Base-by-base conservation (phyloP, 805 yeast species). In the Candida fluviatilis region DNA sequence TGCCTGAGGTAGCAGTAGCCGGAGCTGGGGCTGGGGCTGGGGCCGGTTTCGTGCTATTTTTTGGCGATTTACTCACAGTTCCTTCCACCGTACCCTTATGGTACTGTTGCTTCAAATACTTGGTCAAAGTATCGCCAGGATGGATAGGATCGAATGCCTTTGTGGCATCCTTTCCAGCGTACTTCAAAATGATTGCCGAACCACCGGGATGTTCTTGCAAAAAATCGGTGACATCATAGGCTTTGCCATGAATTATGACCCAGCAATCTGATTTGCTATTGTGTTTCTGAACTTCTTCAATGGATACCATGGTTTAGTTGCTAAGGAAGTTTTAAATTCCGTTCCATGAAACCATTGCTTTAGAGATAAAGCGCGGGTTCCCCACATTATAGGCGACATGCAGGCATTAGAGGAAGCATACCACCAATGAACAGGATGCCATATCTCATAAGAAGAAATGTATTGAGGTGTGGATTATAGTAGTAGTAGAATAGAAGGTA, bases 81-180 rank as follows among this genome's bases (percentile, higher is more conserved):
- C 38, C 44, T 18, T 51, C 64, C 6, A 64, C 66, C 8, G 55
- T 62, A 1, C 73, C 73, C 35, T 52, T 48, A 41, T 62, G 70
- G 27, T 53, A 55, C 40, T 65, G 52, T 4, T 51, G 46, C 2
- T 58, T 95, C 27, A 86, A 59, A 49, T 79, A 80, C 52, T 81
- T 80, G 19, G 76, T 80, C 38, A 91, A 69, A 5, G 87, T 84
- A 50, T 89, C 96, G n/a, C 82, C 76, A 0, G 98, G 93, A 60
- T 91, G 99, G 43, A 91, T 73, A 14, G 95, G 96, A 42, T 83
- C 86, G 55, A 88, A 91, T 7, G 86, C 78, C 50, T 82, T 80
- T 5, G 93, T 82, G 8, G 91, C 95, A 44, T 66, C 71, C 40
- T 59, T 60, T 1, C 75, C 72, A n/a, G 68, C 65, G 51, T 56